Percentiles rank a stretch among this genome's conserved stretches.
Evolutionary conservation across 805 yeast genomes (phyloP).

Genomic region (Schizosaccharomyces pombe): DNA sequence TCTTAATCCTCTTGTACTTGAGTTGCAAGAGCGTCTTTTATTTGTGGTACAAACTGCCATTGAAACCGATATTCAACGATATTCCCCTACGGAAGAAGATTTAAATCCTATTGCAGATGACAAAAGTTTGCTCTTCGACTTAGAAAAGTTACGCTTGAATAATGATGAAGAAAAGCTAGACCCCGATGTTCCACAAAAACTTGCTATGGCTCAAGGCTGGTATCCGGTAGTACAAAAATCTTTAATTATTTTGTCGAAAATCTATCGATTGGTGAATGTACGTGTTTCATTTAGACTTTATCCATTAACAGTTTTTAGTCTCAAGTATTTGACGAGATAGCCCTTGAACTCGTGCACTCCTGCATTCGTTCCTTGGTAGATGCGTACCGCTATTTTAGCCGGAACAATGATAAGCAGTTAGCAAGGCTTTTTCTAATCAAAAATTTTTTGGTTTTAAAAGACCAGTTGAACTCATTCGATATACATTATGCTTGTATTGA

Average conservation of each 20-base stretch:
- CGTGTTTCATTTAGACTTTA: too few relatives aligned
- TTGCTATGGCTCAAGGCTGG: constrained; percentile 14
- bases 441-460: constrained; percentile 45
- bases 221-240: constrained; percentile 57
- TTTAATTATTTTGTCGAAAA: constrained; percentile 43
- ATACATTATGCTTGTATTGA: constrained; percentile 44
- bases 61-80: constrained; percentile 49
- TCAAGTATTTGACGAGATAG: constrained; percentile 52
- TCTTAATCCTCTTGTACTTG: not conserved
- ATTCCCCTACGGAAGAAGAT: constrained; percentile 6
- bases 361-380: constrained; percentile 39
- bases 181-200: not conserved
- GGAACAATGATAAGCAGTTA: constrained; percentile 30
- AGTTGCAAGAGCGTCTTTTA: constrained; percentile 20
- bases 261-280: constrained; percentile 58
- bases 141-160: not conserved
- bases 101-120: not conserved
- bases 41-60: constrained; percentile 89
- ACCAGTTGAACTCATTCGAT: constrained; percentile 52
- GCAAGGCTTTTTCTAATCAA: constrained; percentile 44
- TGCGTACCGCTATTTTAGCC: constrained; percentile 24
- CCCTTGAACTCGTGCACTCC: constrained; percentile 64
- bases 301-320: too few relatives aligned
- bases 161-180: not conserved
- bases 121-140: not conserved